Evolutionary conservation across 495 filamentous ascomycete species (phyloP).

Genomic region (Penicillium cosmopolitanum): DNA sequence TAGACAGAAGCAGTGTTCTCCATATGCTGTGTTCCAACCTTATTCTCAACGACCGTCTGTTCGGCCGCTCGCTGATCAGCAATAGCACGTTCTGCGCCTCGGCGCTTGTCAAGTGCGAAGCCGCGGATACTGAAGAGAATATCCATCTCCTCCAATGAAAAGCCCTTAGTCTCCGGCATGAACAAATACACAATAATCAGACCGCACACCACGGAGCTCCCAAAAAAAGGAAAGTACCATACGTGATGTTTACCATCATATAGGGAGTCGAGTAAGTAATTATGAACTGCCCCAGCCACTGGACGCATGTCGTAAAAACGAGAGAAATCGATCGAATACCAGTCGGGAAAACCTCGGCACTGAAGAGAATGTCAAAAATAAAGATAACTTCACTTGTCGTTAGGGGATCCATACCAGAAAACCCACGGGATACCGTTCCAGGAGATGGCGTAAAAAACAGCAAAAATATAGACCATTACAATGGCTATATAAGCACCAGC

Average conservation of each 20-base stretch:
- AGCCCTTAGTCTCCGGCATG: slow-evolving; percentile 24
- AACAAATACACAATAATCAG: slow-evolving; percentile 51
- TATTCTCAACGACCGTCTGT: too few relatives aligned
- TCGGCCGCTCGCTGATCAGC: too few relatives aligned
- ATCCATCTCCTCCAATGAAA: slow-evolving; percentile 22
- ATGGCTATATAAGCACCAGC: slow-evolving; percentile 55
- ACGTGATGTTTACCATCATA: slow-evolving; percentile 38
- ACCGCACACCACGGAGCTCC: slow-evolving; percentile 29
- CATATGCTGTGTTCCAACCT: too few relatives aligned
- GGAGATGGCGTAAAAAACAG: slow-evolving; percentile 63
- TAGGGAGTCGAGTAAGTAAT: slow-evolving; percentile 7
- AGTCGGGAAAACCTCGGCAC: slow-evolving; percentile 52
- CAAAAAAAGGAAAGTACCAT: slow-evolving; percentile 51
- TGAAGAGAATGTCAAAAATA: slow-evolving; percentile 24
- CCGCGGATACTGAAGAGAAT: slow-evolving; percentile 6
- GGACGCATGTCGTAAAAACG: neutral
- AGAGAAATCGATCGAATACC: slow-evolving; percentile 16
- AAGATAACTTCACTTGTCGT: too few relatives aligned
- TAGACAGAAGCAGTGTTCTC: too few relatives aligned
- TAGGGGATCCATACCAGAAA: slow-evolving; percentile 46
- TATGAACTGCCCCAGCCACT: slow-evolving; percentile 12
- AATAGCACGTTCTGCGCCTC: too few relatives aligned
- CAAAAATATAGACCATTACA: slow-evolving; percentile 68
- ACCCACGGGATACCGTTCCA: slow-evolving; percentile 67
- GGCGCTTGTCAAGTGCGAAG: neutral